These are phyloP conservation scores for Teratosphaeriaceae sp. DNA, from an alignment of 2,329 filamentous ascomycete species.

Conservation along the genomic window DNA sequence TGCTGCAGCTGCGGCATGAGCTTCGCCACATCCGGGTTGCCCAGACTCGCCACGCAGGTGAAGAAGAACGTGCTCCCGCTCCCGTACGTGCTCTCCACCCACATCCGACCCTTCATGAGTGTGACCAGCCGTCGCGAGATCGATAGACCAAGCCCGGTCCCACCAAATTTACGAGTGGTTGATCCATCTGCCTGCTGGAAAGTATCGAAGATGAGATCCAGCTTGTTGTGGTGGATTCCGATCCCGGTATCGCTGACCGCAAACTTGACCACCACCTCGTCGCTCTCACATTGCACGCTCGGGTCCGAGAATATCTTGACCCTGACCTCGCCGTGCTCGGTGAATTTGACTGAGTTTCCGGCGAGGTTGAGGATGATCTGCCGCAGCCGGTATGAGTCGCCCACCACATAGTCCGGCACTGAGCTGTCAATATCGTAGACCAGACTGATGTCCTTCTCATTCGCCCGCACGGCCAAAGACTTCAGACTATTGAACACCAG, in stretches of 20 bases:
- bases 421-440: slow-evolving; percentile 91
- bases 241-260: slow-evolving; percentile 95
- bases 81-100: slow-evolving; percentile 89
- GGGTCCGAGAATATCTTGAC: slow-evolving; percentile 75
- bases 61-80: slow-evolving; percentile 95
- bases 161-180: slow-evolving; percentile 92
- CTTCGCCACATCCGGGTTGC: slow-evolving; percentile 67
- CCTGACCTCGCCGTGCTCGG: slow-evolving; percentile 91
- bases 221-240: slow-evolving; percentile 89
- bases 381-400: slow-evolving; percentile 90
- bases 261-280: slow-evolving; percentile 92
- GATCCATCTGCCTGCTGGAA: slow-evolving; percentile 98
- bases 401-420: slow-evolving; percentile 90
- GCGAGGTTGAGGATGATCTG: slow-evolving; percentile 97
- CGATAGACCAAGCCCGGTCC: slow-evolving; percentile 85
- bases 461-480: slow-evolving; percentile 92
- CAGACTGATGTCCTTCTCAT: slow-evolving; percentile 88
- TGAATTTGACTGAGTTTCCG: slow-evolving; percentile 98
- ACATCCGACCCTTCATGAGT: slow-evolving; percentile 92
- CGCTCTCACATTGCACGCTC: slow-evolving; percentile 57
- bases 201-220: slow-evolving; percentile 96
- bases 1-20: slow-evolving; percentile 79
- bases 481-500: slow-evolving; percentile 97
- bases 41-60: slow-evolving; percentile 83
- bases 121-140: slow-evolving; percentile 94